phyloP scores from a whole-genome alignment of 1,284 basidiomycete species.

The Ceratobasidium sp. region DNA sequence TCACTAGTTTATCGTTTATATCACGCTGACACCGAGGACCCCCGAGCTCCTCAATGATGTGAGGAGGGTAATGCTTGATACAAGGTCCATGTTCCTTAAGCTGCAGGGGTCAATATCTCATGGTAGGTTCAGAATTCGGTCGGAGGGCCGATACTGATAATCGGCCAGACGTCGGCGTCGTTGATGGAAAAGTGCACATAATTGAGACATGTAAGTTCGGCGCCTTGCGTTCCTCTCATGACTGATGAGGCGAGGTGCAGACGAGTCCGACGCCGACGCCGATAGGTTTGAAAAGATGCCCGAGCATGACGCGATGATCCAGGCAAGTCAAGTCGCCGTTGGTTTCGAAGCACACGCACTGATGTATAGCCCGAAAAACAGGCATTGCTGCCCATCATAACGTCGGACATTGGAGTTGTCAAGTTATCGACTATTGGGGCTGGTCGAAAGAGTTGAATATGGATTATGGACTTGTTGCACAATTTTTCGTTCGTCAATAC shows the following conservation, averaged over 20 bases:
- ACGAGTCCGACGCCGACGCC: conserved; percentile 10
- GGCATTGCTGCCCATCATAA: conserved; percentile 25
- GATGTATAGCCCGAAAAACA: background rate
- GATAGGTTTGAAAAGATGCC: conserved; percentile 24
- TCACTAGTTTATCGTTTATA: conserved; percentile 23
- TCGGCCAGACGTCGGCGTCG: conserved; percentile 16
- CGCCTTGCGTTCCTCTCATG: background rate
- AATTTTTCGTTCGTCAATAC: no score
- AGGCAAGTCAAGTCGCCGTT: background rate
- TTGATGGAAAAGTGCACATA: conserved; percentile 28
- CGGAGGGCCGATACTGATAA: background rate
- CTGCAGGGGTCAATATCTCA: conserved; percentile 22
- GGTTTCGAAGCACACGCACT: background rate
- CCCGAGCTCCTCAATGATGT: conserved; percentile 16
- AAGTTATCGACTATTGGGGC: conserved; percentile 15
- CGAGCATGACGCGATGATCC: conserved; percentile 31
- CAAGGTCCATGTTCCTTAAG: conserved; percentile 4
- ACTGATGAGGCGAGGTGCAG: background rate
- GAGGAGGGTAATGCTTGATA: conserved; percentile 12
- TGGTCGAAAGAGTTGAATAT: background rate
- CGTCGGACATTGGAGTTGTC: conserved; percentile 21
- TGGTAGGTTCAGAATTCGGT: background rate
- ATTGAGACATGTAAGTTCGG: conserved; percentile 29
- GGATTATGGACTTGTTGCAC: no score
- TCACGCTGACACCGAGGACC: conserved; percentile 22